Base-by-base conservation (phyloP, 2,329 filamentous ascomycete genomes). In the Epichloe baconii region DNA sequence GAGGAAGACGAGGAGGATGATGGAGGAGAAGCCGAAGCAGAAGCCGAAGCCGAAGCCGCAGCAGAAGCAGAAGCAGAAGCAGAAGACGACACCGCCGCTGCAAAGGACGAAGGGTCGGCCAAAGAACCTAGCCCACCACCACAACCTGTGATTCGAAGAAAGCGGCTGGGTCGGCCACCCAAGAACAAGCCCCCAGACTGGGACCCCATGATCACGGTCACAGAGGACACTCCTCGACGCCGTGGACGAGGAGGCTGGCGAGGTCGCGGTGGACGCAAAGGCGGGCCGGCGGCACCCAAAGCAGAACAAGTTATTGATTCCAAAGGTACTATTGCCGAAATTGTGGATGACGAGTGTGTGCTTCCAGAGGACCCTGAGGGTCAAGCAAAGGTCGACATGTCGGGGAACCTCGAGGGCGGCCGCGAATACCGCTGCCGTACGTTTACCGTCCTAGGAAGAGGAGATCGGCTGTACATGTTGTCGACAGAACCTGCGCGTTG, bases 401-500 rank as follows among this genome's bases (percentile, higher is more conserved):
- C 85, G 59, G 93, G 93, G 34, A 82, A 87, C 61, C 77, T 98
- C 3, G 76, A 83, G 55, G 93, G 81, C 31, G 90, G 85, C 4
- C 81, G 93, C 59, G 88, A 97, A 62, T 98, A 98, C 67, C 84
- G 93, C 31, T 95, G 95, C 63, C 86, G 93, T 54, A 95, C 91
- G 1, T 98, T 98, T 67, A 95, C 86, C 7, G 86, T 98, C 56
- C 77, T 82, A 17, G 89, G 88, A 50, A 82, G 90, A 57, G 89
- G 86, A 38, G 79, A 91, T 47, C 76, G 90, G 51, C 80, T 95
- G 11, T 98, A 98, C 79, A 98, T 98, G 93, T 72, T 98, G 68
- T 97, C 93, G 3, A 98, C 93, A 4, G 93, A 98, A 64, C 94
- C 93, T 5, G 93, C 93, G 23, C 86, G 93, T 57, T 97, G 93